Evolutionary conservation across 768 basidiomycete species (phyloP), one percentile per base, ranked within the genome.

Genomic region (Pulveroboletus sp.): DNA sequence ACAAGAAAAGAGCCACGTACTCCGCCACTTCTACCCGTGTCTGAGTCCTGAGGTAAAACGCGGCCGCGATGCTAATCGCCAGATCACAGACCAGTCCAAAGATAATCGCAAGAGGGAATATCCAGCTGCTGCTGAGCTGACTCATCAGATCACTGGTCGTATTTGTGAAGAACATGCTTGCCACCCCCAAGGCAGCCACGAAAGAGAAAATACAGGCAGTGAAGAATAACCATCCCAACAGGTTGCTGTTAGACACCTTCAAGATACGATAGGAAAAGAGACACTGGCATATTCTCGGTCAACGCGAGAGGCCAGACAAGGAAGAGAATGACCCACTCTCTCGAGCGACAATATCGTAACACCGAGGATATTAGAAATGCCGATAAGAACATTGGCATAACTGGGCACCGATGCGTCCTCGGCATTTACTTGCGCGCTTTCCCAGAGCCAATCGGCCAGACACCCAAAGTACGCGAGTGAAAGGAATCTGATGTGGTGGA

Each of bases 261-360:
- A 60, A 33, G 35, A 62, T 49, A 15, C 50, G 58, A 21, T 33
- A 35, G 11, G 61, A 36, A 45, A 63, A 63, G 53, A 63, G 63
- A 53, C 44, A 51, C 61, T 62, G 46, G 0, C 2, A 8, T 7
- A 9, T 26, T 36, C 21, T 24, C 5, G 11, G 46, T 62, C 27
- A 48, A 18, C 39, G 14, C 2, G 10, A 24, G 21, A 32, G 10
- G 10, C 33, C 14, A 27, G 6, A 1, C 3, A 17, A 27, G 14
- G 26, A 36, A 8, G 18, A n/a, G 4, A 5, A 2, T 26, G 21
- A 44, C 61, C 45, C 18, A 63, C 61, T 21, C 61, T 45, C 27
- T 47, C 46, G 36, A 60, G 26, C 39, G 63, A 53, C 33, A 43
- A 4, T 38, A 62, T 39, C n/a, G 33, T 21, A 17, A 58, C 56